Evolutionary conservation across 2,329 filamentous ascomycete species (phyloP).

Genomic region (Scorias spongiosa): DNA sequence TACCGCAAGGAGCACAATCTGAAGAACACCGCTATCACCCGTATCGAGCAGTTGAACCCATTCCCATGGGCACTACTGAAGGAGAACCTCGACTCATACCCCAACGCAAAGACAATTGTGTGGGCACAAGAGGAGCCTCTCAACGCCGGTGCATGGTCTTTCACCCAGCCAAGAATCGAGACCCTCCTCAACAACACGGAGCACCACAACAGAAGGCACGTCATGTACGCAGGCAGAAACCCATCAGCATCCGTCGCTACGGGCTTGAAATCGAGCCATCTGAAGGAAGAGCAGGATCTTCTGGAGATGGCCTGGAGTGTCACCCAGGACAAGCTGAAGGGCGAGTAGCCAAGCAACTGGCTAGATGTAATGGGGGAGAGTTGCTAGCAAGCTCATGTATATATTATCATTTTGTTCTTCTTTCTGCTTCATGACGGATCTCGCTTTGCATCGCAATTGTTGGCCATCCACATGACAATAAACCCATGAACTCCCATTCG

Average conservation of each 20-base stretch:
- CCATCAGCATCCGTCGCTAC: slow-evolving; percentile 90
- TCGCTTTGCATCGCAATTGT: too few species aligned
- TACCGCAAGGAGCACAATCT: slow-evolving; percentile 75
- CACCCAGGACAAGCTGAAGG: slow-evolving; percentile 51
- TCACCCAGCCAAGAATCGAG: slow-evolving; percentile 94
- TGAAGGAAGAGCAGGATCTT: slow-evolving; percentile 85
- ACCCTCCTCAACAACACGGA: slow-evolving; percentile 86
- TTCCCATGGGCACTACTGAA: slow-evolving; percentile 97
- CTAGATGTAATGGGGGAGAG: neutral
- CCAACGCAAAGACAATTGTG: slow-evolving; percentile 93
- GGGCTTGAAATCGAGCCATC: slow-evolving; percentile 72
- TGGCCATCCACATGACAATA: too few species aligned
- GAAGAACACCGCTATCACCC: slow-evolving; percentile 83
- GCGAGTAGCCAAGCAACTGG: slow-evolving; percentile 31
- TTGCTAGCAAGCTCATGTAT: neutral
- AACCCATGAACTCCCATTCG: too few species aligned
- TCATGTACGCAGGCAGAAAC: slow-evolving; percentile 91
- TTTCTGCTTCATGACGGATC: too few species aligned
- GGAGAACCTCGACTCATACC: slow-evolving; percentile 93
- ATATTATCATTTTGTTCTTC: neutral
- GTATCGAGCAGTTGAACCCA: slow-evolving; percentile 93
- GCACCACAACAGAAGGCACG: slow-evolving; percentile 84
- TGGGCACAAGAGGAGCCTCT: slow-evolving; percentile 97
- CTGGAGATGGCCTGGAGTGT: slow-evolving; percentile 49
- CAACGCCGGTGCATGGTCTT: slow-evolving; percentile 93